phyloP scores from a whole-genome alignment of 305 asterid genomes.

The Fraxinus dipetala region DNA sequence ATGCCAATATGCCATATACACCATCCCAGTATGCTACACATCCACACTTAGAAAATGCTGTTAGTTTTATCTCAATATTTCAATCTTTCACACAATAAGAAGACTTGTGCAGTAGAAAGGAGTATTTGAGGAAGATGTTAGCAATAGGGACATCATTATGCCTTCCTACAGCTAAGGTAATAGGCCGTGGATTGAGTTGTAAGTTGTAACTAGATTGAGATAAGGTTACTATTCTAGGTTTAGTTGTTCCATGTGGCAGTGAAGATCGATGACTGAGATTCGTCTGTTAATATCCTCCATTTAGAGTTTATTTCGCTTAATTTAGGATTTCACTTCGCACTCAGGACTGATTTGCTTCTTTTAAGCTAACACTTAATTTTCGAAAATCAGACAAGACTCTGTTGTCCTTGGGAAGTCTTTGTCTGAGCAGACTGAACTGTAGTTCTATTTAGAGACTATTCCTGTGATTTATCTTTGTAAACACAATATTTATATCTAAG shows the following conservation, averaged over 20 bases:
- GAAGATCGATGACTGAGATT: neutral
- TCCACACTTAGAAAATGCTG: neutral
- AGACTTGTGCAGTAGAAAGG: neutral
- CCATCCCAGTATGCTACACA: neutral
- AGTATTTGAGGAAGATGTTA: neutral
- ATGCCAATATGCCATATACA: neutral
- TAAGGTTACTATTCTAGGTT: neutral
- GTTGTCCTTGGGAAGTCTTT: neutral
- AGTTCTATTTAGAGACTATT: neutral
- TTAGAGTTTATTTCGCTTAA: neutral
- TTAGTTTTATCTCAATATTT: neutral
- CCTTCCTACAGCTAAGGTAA: neutral
- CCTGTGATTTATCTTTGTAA: neutral
- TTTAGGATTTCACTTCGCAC: neutral
- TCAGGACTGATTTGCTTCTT: neutral
- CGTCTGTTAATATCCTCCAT: neutral
- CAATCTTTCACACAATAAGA: neutral
- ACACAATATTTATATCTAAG: neutral
- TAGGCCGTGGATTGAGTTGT: neutral
- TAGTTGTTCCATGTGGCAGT: neutral
- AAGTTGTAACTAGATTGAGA: neutral
- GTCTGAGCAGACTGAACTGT: neutral
- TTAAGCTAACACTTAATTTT: neutral
- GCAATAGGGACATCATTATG: neutral
- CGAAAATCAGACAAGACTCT: neutral